Base-by-base conservation (phyloP, 495 filamentous ascomycete genomes). In the Hypoxylon lienhwacheense region DNA sequence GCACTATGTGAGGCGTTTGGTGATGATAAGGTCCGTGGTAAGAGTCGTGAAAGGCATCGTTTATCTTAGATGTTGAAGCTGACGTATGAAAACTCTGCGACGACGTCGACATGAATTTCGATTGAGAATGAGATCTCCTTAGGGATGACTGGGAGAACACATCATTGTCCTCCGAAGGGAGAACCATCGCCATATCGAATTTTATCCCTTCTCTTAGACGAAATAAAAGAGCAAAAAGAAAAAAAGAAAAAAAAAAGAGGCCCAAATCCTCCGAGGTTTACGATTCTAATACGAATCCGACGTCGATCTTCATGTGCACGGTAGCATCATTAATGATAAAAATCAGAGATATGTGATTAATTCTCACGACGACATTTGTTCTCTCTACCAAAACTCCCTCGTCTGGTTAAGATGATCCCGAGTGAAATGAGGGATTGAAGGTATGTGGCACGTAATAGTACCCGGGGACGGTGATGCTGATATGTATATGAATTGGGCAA, bases 81-180 rank as follows among this genome's bases (percentile, higher is more conserved):
- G 74, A 75, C 7, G 69, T 56, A 45, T 70, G 75, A 28, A 76
- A 73, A 15, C 58, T 64, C 1, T 66, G 61, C 11, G 58, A 54
- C 44, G 67, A 65, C 12, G 63, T 52, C 4, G 61, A 54, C 42
- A 59, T 59, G 17, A 78, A 73, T 46, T 71, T 74, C 22, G 71
- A 69, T 56, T 78, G 76, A 17, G 76, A 78, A 42, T 76, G 70
- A 29, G 76, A 77, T 40, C 76, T 73, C 50, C 74, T 73, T 53
- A 78, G 53, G 16, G 70, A 37, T 5, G 74, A 61, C 20, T 68
- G 52, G 17, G 72, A 63, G 66, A 77, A 78, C 57, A 71, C 71
- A 47, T 65, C 66, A 31, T 59, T 72, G 47, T 77, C 75, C 40
- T 78, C 73, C 1, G 70, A 70, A 28, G 73, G 55, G 34, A 77